phyloP scores from a whole-genome alignment of 2,329 filamentous ascomycete species.

The Diaporthe amygdali region DNA sequence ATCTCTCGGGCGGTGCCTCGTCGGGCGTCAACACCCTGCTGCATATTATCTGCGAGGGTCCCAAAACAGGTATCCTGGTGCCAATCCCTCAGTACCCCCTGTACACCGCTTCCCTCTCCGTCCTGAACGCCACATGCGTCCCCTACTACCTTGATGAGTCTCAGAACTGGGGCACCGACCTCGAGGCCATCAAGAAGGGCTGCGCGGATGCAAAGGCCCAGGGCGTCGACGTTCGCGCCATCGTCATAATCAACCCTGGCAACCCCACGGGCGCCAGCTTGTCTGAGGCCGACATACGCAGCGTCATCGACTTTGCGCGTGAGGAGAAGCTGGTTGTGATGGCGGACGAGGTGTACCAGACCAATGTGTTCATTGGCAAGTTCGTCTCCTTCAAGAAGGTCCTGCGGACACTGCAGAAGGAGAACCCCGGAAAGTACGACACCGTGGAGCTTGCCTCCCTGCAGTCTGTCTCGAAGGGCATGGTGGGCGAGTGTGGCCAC shows the following conservation, averaged over 20 bases:
- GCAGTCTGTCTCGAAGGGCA: slow-evolving; percentile 95
- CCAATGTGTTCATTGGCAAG: slow-evolving; percentile 93
- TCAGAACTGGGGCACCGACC: slow-evolving; percentile 85
- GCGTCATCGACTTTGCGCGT: slow-evolving; percentile 85
- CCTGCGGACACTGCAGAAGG: slow-evolving; percentile 80
- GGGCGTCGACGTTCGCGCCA: slow-evolving; percentile 86
- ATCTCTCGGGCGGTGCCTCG: slow-evolving; percentile 89
- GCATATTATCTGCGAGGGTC: slow-evolving; percentile 81
- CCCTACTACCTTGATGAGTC: slow-evolving; percentile 93
- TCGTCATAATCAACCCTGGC: slow-evolving; percentile 97
- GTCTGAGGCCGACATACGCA: slow-evolving; percentile 76
- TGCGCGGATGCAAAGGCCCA: slow-evolving; percentile 76
- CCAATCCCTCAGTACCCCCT: slow-evolving; percentile 98
- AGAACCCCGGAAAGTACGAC: slow-evolving; percentile 78
- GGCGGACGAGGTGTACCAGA: slow-evolving; percentile 98
- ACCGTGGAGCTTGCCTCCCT: slow-evolving; percentile 87
- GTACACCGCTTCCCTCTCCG: slow-evolving; percentile 89
- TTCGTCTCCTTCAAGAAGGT: slow-evolving; percentile 96
- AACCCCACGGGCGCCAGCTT: slow-evolving; percentile 95
- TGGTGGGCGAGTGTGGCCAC: slow-evolving; percentile 98
- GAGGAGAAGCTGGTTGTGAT: slow-evolving; percentile 87
- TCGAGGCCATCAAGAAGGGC: slow-evolving; percentile 75
- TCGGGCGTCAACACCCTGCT: slow-evolving; percentile 94
- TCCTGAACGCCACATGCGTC: slow-evolving; percentile 85
- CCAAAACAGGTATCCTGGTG: slow-evolving; percentile 83